Percentiles rank a stretch among this genome's conserved stretches.
These are phyloP conservation scores for Serendipita sp. DNA, from an alignment of 1,284 basidiomycete genomes.

Conservation along the genomic window DNA sequence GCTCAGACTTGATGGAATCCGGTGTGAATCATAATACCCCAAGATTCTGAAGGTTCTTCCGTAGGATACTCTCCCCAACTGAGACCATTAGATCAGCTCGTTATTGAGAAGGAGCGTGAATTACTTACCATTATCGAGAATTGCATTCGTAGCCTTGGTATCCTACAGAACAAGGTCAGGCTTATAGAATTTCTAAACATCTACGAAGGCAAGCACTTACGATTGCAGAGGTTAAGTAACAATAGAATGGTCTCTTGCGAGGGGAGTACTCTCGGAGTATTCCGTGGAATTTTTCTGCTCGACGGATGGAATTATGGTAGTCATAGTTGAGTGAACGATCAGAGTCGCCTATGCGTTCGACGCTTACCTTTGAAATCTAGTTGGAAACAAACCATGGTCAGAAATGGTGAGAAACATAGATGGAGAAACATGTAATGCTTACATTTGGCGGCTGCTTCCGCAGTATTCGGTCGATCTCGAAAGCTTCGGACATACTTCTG, in stretches of 20 bases:
- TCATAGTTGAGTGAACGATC: neutral
- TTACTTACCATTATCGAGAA: slow-evolving; percentile 6
- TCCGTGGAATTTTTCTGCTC: slow-evolving; percentile 62
- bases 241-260: slow-evolving; percentile 60
- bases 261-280: slow-evolving; percentile 67
- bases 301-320: slow-evolving; percentile 17
- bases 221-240: slow-evolving; percentile 64
- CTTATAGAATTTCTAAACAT: neutral
- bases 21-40: neutral
- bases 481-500: slow-evolving; percentile 60
- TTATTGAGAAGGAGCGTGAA: neutral
- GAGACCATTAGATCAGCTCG: neutral
- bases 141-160: slow-evolving; percentile 2
- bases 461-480: slow-evolving; percentile 53
- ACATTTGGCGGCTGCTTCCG: slow-evolving; percentile 61
- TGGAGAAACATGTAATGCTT: slow-evolving; percentile 12
- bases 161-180: neutral
- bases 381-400: slow-evolving; percentile 7
- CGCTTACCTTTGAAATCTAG: neutral
- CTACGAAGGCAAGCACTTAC: slow-evolving; percentile 23
- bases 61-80: slow-evolving; percentile 1
- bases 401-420: slow-evolving; percentile 10
- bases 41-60: slow-evolving; percentile 3
- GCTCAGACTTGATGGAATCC: neutral
- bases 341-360: neutral